Evolutionary conservation across 192 early-diverging fungal genomes (phyloP).

Genomic region (Spizellomyces sp.): DNA sequence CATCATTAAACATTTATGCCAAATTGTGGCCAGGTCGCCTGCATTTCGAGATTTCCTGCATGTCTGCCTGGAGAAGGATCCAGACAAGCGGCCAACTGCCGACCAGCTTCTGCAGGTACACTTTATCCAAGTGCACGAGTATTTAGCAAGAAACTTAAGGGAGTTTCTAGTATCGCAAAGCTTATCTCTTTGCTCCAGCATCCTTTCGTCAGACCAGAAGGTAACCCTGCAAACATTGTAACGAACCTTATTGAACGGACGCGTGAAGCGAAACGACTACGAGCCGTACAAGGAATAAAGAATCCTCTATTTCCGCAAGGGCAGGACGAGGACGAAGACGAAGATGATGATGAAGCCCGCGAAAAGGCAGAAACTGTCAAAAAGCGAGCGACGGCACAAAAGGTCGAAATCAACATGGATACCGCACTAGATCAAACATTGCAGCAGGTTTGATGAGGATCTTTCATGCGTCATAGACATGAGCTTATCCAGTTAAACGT

Average conservation of each 20-base stretch:
- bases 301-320: slow-evolving; percentile 21
- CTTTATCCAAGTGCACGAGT: background rate
- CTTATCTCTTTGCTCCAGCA: slow-evolving; percentile 31
- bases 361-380: slow-evolving; percentile 26
- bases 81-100: slow-evolving; percentile 49
- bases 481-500: background rate
- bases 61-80: slow-evolving; percentile 57
- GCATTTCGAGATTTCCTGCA: slow-evolving; percentile 54
- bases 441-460: slow-evolving; percentile 1
- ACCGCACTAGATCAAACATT: slow-evolving; percentile 10
- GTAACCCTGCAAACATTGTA: slow-evolving; percentile 22
- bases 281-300: slow-evolving; percentile 12
- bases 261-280: slow-evolving; percentile 32
- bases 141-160: background rate
- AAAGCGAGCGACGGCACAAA: slow-evolving; percentile 18
- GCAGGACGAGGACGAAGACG: slow-evolving; percentile 31
- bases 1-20: background rate
- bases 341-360: slow-evolving; percentile 31
- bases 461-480: no score
- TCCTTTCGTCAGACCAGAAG: slow-evolving; percentile 44
- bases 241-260: slow-evolving; percentile 43
- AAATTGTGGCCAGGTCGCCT: slow-evolving; percentile 35
- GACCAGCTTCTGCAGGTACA: slow-evolving; percentile 41
- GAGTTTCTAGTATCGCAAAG: background rate
- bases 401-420: slow-evolving; percentile 7